phyloP scores from a whole-genome alignment of 345 rosid genomes.

The Eucalyptus brandiana region DNA sequence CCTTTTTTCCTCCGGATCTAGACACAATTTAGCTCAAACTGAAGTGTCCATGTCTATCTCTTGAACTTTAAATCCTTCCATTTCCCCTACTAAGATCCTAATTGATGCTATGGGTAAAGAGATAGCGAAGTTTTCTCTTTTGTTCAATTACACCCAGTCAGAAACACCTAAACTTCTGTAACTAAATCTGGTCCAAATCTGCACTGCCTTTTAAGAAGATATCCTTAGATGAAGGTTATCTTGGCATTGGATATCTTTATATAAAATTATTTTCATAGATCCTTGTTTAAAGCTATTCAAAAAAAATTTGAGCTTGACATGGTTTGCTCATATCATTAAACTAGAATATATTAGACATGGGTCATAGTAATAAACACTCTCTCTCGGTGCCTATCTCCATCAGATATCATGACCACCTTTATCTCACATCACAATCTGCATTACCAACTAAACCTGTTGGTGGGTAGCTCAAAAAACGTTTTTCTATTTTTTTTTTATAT shows the following conservation, averaged over 20 bases:
- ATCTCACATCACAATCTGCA: background rate
- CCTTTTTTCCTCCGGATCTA: background rate
- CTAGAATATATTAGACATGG: background rate
- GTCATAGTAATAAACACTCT: background rate
- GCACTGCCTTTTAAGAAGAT: background rate
- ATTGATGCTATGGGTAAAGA: background rate
- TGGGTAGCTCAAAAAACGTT: background rate
- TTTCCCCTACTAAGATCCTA: background rate
- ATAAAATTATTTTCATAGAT: background rate
- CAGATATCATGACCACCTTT: background rate
- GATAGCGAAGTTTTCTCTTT: background rate
- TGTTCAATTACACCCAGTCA: background rate
- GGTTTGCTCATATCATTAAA: background rate
- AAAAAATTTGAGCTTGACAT: background rate
- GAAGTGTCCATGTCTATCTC: background rate
- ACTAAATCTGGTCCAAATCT: background rate
- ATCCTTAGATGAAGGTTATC: background rate
- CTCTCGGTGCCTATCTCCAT: background rate
- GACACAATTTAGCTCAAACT: background rate
- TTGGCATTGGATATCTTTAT: background rate
- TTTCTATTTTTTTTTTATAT: background rate
- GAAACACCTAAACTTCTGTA: background rate
- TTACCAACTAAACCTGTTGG: background rate
- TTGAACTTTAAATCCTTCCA: background rate
- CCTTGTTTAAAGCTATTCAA: background rate